Evolutionary conservation across 139 green algal genomes (phyloP).

Genomic region (Tetratostichococcus sp.): DNA sequence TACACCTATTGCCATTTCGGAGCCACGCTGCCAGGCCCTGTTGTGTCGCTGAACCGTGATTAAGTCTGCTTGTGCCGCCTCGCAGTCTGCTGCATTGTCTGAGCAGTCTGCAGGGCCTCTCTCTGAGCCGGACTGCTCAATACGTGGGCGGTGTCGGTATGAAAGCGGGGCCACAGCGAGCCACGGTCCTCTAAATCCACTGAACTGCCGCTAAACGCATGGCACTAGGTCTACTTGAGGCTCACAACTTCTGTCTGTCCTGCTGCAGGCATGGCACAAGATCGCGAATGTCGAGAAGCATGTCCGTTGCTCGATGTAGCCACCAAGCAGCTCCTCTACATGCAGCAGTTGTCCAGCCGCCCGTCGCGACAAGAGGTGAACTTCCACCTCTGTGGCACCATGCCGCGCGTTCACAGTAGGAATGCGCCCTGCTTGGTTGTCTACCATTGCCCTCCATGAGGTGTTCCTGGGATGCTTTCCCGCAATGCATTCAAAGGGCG

Average conservation of each 20-base stretch:
- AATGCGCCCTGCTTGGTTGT: background rate
- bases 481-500: background rate
- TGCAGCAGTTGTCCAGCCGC: background rate
- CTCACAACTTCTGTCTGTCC: background rate
- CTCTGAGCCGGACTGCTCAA: background rate
- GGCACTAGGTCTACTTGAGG: slow-evolving; percentile 2
- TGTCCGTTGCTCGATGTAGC: too few relatives aligned
- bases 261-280: too few relatives aligned
- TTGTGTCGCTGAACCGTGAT: too few relatives aligned
- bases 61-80: too few relatives aligned
- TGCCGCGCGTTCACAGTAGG: background rate
- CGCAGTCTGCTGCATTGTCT: too few relatives aligned
- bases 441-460: background rate
- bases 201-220: background rate
- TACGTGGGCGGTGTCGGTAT: background rate
- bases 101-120: background rate
- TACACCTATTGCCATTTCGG: background rate
- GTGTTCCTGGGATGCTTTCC: slow-evolving; percentile 2
- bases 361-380: too few relatives aligned
- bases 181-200: background rate
- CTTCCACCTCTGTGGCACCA: too few relatives aligned
- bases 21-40: background rate
- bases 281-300: too few relatives aligned
- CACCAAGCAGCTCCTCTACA: too few relatives aligned
- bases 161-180: background rate